phyloP scores from a whole-genome alignment of 176 grass and related monocot species.

The Musa beccarii region DNA sequence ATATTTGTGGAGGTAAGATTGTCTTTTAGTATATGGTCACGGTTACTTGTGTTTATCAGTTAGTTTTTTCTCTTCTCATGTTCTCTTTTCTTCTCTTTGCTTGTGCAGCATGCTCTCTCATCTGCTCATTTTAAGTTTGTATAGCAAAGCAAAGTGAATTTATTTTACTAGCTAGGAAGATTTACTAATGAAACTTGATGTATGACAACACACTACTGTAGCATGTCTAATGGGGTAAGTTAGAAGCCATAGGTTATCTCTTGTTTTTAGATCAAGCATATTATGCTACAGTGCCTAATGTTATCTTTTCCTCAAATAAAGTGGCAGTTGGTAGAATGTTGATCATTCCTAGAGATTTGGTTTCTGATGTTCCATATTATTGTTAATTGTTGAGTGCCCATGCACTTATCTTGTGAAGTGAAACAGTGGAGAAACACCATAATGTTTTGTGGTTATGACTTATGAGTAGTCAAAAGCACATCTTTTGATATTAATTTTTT shows the following conservation, averaged over 20 bases:
- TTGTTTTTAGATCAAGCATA: too few relatives aligned
- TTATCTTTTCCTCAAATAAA: not conserved
- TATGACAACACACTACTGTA: too few relatives aligned
- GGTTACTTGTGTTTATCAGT: not conserved
- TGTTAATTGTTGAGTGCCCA: too few relatives aligned
- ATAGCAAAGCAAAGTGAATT: not conserved
- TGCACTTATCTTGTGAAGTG: not conserved
- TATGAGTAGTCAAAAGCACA: not conserved
- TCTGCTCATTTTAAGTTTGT: not conserved
- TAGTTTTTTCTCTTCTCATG: not conserved
- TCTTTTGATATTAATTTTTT: conserved; percentile 11
- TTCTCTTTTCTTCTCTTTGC: not conserved
- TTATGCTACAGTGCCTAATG: not conserved
- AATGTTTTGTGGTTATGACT: not conserved
- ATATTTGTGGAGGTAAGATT: not conserved
- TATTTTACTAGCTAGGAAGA: not conserved
- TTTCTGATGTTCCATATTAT: not conserved
- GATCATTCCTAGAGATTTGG: not conserved
- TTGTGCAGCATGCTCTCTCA: not conserved
- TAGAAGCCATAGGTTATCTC: not conserved
- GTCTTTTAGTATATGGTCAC: not conserved
- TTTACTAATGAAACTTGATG: too few relatives aligned
- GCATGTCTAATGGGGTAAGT: not conserved
- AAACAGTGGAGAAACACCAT: not conserved
- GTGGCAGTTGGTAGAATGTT: not conserved